Percentiles rank a stretch among this genome's conserved stretches.
These are phyloP conservation scores for Cryphonectria naterciae DNA, from an alignment of 2,329 filamentous ascomycete genomes.

Conservation along the genomic window DNA sequence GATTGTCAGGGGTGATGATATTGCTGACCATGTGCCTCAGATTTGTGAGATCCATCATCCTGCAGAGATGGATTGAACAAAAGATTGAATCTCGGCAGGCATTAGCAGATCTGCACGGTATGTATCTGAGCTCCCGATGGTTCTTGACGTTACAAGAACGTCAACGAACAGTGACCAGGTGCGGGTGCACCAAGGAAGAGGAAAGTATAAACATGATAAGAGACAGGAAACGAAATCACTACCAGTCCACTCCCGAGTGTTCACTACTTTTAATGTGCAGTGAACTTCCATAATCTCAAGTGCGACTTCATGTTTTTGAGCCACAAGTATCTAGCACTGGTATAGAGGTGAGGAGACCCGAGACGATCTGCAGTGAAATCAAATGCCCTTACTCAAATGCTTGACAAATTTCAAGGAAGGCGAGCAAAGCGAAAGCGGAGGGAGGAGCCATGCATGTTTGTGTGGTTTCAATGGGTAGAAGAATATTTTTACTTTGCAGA, in stretches of 20 bases:
- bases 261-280: background rate
- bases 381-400: no score
- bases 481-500: no score
- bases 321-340: background rate
- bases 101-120: background rate
- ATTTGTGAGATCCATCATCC: background rate
- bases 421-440: no score
- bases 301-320: background rate
- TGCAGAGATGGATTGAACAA: background rate
- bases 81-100: background rate
- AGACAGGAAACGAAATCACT: no score
- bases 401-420: no score
- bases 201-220: no score
- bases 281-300: background rate
- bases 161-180: background rate
- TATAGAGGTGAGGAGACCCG: no score
- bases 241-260: no score
- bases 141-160: background rate
- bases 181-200: no score
- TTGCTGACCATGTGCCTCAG: conserved; percentile 2
- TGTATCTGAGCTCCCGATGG: background rate
- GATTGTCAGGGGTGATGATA: background rate
- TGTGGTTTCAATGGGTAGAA: no score
- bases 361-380: no score
- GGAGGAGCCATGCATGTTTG: no score